Percentiles rank a stretch among this genome's conserved stretches.
These are phyloP conservation scores for Penicillium bialowiezense DNA, from an alignment of 495 filamentous ascomycete genomes.

Conservation along the genomic window DNA sequence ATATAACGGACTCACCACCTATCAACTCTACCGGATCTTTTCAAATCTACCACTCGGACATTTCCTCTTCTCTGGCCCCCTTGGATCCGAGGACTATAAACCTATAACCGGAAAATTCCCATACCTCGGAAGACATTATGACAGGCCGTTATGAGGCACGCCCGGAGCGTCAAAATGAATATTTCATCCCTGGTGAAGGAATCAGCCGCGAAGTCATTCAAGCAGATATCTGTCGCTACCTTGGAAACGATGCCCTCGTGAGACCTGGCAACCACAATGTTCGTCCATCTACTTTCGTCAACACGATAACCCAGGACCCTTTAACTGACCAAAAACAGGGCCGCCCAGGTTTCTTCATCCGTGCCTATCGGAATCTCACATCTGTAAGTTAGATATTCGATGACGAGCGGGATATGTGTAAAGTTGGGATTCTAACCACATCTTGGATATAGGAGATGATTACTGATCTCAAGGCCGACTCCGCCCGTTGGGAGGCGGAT, in stretches of 20 bases:
- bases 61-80: constrained; percentile 24
- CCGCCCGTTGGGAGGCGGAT: constrained; percentile 74
- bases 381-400: constrained; percentile 56
- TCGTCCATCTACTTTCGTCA: constrained; percentile 29
- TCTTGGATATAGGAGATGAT: constrained; percentile 70
- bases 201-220: constrained; percentile 93
- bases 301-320: constrained; percentile 2
- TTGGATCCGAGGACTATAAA: constrained; percentile 39
- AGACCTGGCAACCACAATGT: constrained; percentile 82
- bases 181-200: constrained; percentile 84
- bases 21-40: constrained; percentile 8
- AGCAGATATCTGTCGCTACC: constrained; percentile 90
- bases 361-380: constrained; percentile 82
- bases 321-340: constrained; percentile 51
- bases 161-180: constrained; percentile 68
- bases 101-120: constrained; percentile 22
- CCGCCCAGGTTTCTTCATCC: constrained; percentile 78
- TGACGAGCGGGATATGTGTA: not conserved
- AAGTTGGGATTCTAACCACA: constrained; percentile 9
- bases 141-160: constrained; percentile 40
- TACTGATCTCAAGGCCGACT: constrained; percentile 79
- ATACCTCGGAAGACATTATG: constrained; percentile 40
- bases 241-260: constrained; percentile 88
- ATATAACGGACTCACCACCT: constrained; percentile 21
- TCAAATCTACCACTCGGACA: constrained; percentile 13